Percentiles rank a stretch among this genome's conserved stretches.
Evolutionary conservation across 495 filamentous ascomycete genomes (phyloP).

Genomic region (Aspergillus steynii): DNA sequence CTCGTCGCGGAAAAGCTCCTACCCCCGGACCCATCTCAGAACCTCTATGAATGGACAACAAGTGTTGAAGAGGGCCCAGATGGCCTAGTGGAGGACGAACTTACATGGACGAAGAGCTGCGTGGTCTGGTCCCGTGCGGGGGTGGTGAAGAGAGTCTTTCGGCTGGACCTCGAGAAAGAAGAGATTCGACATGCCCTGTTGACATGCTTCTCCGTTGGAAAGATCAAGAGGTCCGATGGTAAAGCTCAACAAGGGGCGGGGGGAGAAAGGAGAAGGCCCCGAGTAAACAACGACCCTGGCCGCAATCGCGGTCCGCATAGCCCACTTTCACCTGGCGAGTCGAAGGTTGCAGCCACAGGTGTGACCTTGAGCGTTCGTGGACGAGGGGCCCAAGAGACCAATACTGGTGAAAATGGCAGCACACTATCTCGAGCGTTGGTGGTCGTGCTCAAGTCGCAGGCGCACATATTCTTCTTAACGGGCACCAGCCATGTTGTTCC

Average conservation of each 20-base stretch:
- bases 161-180: constrained; percentile 84
- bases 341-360: constrained; percentile 16
- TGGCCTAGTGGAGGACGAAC: constrained; percentile 68
- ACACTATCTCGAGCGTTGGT: constrained; percentile 68
- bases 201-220: constrained; percentile 69
- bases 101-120: constrained; percentile 77
- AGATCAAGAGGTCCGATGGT: constrained; percentile 23
- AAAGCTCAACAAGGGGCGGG: not conserved
- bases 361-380: constrained; percentile 28
- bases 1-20: constrained; percentile 81
- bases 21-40: constrained; percentile 61
- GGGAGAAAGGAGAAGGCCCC: not conserved
- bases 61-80: constrained; percentile 44
- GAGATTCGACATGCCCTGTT: constrained; percentile 79
- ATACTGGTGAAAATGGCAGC: constrained; percentile 19
- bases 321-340: constrained; percentile 17
- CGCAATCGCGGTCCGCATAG: constrained; percentile 17
- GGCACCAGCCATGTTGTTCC: constrained; percentile 88
- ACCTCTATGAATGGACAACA: constrained; percentile 72
- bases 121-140: constrained; percentile 92
- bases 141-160: constrained; percentile 82
- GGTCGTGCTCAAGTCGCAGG: constrained; percentile 88
- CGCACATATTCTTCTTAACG: constrained; percentile 88
- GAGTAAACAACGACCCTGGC: constrained; percentile 8
- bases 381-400: constrained; percentile 20